Evolutionary conservation across 2,329 filamentous ascomycete genomes (phyloP).

Genomic region (Plenodomus tracheiphilus): DNA sequence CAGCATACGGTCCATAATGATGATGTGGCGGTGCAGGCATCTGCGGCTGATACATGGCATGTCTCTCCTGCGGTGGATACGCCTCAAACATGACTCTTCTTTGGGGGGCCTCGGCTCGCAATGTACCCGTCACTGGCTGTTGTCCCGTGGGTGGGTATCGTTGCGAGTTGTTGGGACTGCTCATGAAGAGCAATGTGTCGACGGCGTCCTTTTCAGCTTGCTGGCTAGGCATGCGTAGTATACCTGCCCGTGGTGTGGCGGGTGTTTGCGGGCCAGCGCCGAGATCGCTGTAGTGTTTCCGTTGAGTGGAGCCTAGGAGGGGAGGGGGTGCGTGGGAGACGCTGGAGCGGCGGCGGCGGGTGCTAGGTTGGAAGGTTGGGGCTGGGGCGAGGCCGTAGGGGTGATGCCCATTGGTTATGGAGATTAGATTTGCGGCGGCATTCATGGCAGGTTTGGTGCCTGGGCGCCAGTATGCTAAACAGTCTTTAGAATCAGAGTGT

Average conservation of each 20-base stretch:
- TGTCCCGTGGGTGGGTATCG: conserved; percentile 28
- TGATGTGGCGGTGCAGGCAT: conserved; percentile 28
- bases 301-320: conserved; percentile 29
- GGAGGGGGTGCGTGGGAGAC: conserved; percentile 38
- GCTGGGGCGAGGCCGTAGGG: conserved; percentile 37
- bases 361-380: conserved; percentile 35
- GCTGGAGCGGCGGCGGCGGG: conserved; percentile 43
- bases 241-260: conserved; percentile 48
- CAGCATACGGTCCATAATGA: conserved; percentile 26
- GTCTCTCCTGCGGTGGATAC: conserved; percentile 31
- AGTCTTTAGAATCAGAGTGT: not conserved
- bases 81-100: conserved; percentile 44
- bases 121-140: conserved; percentile 32
- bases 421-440: conserved; percentile 32
- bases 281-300: conserved; percentile 40
- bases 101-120: conserved; percentile 33
- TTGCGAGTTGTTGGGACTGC: conserved; percentile 71
- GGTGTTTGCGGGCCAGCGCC: conserved; percentile 31
- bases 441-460: conserved; percentile 30
- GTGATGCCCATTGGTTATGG: conserved; percentile 28
- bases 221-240: conserved; percentile 70
- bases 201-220: conserved; percentile 78
- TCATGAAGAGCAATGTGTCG: conserved; percentile 80
- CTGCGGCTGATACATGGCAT: conserved; percentile 23
- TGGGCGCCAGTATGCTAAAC: conserved; percentile 30